phyloP scores from a whole-genome alignment of 129 eudicot species.

The Helianthus tuberosus region DNA sequence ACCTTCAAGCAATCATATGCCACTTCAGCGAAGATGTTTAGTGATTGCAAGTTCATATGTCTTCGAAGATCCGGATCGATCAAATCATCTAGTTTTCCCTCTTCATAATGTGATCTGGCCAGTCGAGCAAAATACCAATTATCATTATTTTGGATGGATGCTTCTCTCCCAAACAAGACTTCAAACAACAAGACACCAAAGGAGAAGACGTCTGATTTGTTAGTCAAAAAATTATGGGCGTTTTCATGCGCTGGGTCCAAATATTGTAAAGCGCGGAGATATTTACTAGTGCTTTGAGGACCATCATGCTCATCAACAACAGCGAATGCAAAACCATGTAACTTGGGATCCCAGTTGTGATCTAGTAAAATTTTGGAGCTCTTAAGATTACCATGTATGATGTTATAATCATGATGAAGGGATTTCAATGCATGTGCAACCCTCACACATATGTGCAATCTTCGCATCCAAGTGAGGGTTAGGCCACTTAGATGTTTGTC shows the following conservation, averaged over 20 bases:
- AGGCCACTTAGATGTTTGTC: conserved; percentile 7
- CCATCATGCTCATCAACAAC: background rate
- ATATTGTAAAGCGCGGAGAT: background rate
- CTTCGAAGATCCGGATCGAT: background rate
- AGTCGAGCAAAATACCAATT: conserved; percentile 2
- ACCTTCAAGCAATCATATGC: background rate
- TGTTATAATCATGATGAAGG: background rate
- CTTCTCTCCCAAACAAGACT: conserved; percentile 5
- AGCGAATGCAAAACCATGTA: conserved; percentile 1
- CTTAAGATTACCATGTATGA: conserved; percentile 1
- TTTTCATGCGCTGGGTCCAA: conserved; percentile 1
- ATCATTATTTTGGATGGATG: background rate
- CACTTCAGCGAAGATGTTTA: background rate
- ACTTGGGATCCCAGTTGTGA: conserved; percentile 8
- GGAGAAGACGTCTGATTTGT: conserved; percentile 1
- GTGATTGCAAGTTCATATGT: background rate
- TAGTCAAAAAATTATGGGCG: background rate
- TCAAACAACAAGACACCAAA: conserved; percentile 6
- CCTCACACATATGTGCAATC: background rate
- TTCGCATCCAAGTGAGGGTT: conserved; percentile 9
- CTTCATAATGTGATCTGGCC: background rate
- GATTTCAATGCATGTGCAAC: background rate
- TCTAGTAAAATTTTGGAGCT: conserved; percentile 3
- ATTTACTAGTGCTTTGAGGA: background rate
- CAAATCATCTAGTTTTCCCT: background rate